A percentile compares a stretch with the other conserved stretches of the same genome.
Evolutionary conservation across 495 filamentous ascomycete genomes (phyloP).

Genomic region (Acidiella bohemica): DNA sequence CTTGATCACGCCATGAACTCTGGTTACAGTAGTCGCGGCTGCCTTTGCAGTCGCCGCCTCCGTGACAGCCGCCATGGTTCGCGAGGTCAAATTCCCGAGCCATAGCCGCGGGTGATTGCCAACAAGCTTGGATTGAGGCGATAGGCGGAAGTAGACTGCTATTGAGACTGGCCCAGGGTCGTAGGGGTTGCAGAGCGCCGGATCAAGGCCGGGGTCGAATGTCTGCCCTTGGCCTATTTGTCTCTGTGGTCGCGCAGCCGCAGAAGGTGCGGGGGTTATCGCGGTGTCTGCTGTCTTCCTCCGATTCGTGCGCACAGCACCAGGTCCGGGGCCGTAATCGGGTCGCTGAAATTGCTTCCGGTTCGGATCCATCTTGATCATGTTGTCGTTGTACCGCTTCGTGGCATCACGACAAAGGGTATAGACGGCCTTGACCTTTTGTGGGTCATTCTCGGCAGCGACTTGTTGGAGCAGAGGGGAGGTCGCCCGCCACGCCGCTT

Average conservation of each 20-base stretch:
- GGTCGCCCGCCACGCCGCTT: constrained; percentile 49
- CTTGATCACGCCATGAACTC: constrained; percentile 53
- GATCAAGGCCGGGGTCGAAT: neutral
- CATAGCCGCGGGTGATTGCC: constrained; percentile 38
- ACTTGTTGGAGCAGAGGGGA: constrained; percentile 44
- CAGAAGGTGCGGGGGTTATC: neutral
- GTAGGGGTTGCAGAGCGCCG: neutral
- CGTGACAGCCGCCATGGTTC: constrained; percentile 44
- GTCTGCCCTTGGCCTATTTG: too few relatives aligned
- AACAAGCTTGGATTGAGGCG: constrained; percentile 38
- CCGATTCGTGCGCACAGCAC: neutral
- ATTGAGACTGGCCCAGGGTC: constrained; percentile 25
- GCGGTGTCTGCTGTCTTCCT: neutral
- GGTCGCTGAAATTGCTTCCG: constrained; percentile 31
- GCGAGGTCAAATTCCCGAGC: constrained; percentile 44
- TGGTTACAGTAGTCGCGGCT: constrained; percentile 42
- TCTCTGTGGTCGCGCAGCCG: too few relatives aligned
- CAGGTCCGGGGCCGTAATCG: constrained; percentile 26
- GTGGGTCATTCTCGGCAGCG: constrained; percentile 39
- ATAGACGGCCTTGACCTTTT: constrained; percentile 48
- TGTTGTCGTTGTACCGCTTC: constrained; percentile 59
- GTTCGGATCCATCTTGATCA: constrained; percentile 43
- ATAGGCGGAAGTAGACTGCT: constrained; percentile 52
- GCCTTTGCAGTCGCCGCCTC: constrained; percentile 38
- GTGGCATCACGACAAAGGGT: constrained; percentile 58